Percentiles rank a stretch among this genome's conserved stretches.
phyloP scores from a whole-genome alignment of 2,329 filamentous ascomycete species.

The Botrytis medusae region DNA sequence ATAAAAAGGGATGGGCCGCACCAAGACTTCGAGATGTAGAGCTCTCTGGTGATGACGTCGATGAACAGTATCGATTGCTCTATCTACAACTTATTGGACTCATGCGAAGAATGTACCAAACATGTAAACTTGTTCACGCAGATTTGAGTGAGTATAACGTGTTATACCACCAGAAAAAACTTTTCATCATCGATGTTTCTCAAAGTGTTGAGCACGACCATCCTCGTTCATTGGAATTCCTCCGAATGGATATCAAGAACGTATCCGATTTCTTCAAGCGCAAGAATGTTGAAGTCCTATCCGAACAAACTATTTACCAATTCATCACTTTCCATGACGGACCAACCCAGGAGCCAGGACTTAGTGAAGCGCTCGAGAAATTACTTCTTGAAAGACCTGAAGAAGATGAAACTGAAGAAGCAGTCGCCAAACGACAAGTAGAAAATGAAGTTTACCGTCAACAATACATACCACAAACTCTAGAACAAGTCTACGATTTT shows the following conservation, averaged over 20 bases:
- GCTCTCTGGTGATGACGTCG: constrained; percentile 65
- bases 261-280: constrained; percentile 88
- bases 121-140: constrained; percentile 87
- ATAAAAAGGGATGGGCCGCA: constrained; percentile 81
- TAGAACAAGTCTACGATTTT: constrained; percentile 95
- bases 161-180: constrained; percentile 76
- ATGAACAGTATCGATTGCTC: constrained; percentile 71
- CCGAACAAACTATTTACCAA: constrained; percentile 77
- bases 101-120: constrained; percentile 92
- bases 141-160: constrained; percentile 99
- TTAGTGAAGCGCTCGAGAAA: constrained; percentile 62
- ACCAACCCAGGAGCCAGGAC: constrained; percentile 58
- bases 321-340: constrained; percentile 71
- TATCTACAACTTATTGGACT: constrained; percentile 83
- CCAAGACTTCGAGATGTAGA: constrained; percentile 86
- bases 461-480: constrained; percentile 92
- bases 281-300: constrained; percentile 77
- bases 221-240: constrained; percentile 84
- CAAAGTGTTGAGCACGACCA: constrained; percentile 98
- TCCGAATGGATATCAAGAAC: constrained; percentile 99
- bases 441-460: constrained; percentile 93
- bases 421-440: constrained; percentile 62
- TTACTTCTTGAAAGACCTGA: constrained; percentile 60
- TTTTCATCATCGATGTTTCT: constrained; percentile 96
- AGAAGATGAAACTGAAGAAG: constrained; percentile 55